Conservation (phyloP, 2,329 filamentous ascomycete species). For the Diaporthe destruens region DNA sequence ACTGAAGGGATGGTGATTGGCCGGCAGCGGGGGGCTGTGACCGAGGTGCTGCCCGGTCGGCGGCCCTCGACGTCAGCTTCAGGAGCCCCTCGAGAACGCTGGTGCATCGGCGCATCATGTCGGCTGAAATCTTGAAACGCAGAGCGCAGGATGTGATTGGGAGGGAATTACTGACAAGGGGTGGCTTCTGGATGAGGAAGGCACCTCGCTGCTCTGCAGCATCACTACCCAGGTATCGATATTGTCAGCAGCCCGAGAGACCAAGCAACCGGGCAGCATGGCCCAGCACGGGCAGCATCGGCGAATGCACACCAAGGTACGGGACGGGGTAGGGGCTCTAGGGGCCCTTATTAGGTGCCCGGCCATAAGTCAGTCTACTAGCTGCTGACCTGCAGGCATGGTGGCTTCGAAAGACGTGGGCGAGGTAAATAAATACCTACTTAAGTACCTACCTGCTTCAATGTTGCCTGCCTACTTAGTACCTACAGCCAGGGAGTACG, state of each 20-base stretch:
- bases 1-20: conserved; percentile 25
- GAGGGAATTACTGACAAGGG: conserved; percentile 5
- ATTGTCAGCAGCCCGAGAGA: not conserved
- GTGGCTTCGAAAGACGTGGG: conserved; percentile 5
- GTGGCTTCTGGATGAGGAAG: conserved; percentile 26
- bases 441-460: too few relatives aligned
- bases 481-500: not conserved
- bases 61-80: conserved; percentile 13
- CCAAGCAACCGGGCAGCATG: too few relatives aligned
- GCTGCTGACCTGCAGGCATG: conserved; percentile 22
- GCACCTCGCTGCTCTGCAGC: conserved; percentile 22
- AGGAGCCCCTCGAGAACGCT: conserved; percentile 4
- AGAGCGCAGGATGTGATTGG: conserved; percentile 30
- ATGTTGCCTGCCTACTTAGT: too few relatives aligned
- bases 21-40: conserved; percentile 23
- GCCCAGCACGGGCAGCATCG: conserved; percentile 9
- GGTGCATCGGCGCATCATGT: conserved; percentile 33
- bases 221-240: conserved; percentile 2
- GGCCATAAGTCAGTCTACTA: not conserved
- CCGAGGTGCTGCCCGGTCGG: conserved; percentile 10
- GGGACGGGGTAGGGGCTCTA: not conserved
- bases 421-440: not conserved
- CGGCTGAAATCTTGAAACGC: conserved; percentile 37
- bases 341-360: not conserved
- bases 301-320: not conserved